Evolutionary conservation across 768 basidiomycete species (phyloP).

Genomic region (Naganishia friedmannii): DNA sequence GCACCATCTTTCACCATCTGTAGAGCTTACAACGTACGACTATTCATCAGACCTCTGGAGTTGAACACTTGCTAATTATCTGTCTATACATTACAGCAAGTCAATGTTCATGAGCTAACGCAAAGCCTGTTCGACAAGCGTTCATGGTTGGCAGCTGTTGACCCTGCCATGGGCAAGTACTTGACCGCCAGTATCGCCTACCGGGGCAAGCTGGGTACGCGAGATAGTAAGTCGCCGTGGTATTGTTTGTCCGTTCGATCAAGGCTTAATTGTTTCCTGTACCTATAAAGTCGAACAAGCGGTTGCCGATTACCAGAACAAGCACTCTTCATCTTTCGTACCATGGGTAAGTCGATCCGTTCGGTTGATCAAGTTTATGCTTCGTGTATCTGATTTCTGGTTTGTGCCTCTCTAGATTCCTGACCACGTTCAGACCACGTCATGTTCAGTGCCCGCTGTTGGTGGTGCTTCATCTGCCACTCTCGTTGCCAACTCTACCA

Average conservation of each 20-base stretch:
- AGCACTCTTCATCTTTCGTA: slow-evolving; percentile 43
- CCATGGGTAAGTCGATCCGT: slow-evolving; percentile 38
- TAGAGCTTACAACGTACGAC: slow-evolving; percentile 39
- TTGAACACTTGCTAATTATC: background rate
- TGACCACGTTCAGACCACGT: slow-evolving; percentile 42
- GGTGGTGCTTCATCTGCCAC: slow-evolving; percentile 44
- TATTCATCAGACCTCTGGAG: background rate
- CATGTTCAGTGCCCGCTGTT: slow-evolving; percentile 42
- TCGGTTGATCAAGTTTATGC: background rate
- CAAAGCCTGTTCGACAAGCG: slow-evolving; percentile 41
- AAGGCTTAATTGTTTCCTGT: too few species aligned
- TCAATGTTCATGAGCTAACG: slow-evolving; percentile 43
- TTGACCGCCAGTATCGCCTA: slow-evolving; percentile 48
- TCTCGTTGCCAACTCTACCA: slow-evolving; percentile 46
- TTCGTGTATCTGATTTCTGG: background rate
- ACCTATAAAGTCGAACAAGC: slow-evolving; percentile 22
- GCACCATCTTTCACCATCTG: background rate
- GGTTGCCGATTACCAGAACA: slow-evolving; percentile 29
- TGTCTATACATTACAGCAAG: slow-evolving; percentile 23
- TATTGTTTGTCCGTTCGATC: background rate
- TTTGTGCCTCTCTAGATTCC: slow-evolving; percentile 38
- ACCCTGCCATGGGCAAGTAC: slow-evolving; percentile 47
- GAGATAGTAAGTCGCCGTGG: slow-evolving; percentile 38
- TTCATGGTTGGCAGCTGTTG: slow-evolving; percentile 44
- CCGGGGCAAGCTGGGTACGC: slow-evolving; percentile 44